Evolutionary conservation across 495 filamentous ascomycete genomes (phyloP).

Genomic region (Peziza echinospora): DNA sequence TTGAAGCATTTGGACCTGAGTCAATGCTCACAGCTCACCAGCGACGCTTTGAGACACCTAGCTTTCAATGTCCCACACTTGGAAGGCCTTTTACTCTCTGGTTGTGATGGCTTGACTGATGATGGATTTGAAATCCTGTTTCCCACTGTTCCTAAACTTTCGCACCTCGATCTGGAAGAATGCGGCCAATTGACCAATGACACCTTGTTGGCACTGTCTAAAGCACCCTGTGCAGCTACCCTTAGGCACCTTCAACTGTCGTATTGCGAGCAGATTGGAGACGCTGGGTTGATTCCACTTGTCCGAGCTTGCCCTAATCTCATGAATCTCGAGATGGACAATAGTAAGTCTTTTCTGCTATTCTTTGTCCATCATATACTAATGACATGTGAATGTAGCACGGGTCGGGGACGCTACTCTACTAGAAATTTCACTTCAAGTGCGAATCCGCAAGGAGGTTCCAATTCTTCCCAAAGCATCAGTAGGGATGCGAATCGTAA

Average conservation of each 20-base stretch:
- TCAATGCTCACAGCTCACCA: slow-evolving; percentile 51
- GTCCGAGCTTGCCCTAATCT: slow-evolving; percentile 52
- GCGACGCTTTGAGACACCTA: slow-evolving; percentile 41
- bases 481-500: slow-evolving; percentile 51
- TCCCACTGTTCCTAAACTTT: slow-evolving; percentile 49
- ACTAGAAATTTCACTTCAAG: neutral
- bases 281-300: slow-evolving; percentile 64
- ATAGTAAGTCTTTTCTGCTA: slow-evolving; percentile 27
- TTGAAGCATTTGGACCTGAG: slow-evolving; percentile 72
- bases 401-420: slow-evolving; percentile 63
- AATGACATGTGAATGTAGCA: too few species aligned
- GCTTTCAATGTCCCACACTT: slow-evolving; percentile 56
- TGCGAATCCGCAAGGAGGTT: neutral
- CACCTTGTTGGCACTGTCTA: slow-evolving; percentile 48
- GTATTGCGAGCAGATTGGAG: slow-evolving; percentile 70
- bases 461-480: neutral
- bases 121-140: slow-evolving; percentile 48
- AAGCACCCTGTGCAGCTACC: slow-evolving; percentile 42
- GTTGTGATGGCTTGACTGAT: slow-evolving; percentile 51
- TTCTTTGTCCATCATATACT: too few species aligned
- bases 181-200: slow-evolving; percentile 53
- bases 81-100: slow-evolving; percentile 58
- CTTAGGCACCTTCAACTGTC: slow-evolving; percentile 71
- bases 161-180: slow-evolving; percentile 80
- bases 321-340: slow-evolving; percentile 66